Evolutionary conservation across 2,329 filamentous ascomycete genomes (phyloP), one percentile per base, ranked within the genome.

Genomic region (Meredithiella fracta): DNA sequence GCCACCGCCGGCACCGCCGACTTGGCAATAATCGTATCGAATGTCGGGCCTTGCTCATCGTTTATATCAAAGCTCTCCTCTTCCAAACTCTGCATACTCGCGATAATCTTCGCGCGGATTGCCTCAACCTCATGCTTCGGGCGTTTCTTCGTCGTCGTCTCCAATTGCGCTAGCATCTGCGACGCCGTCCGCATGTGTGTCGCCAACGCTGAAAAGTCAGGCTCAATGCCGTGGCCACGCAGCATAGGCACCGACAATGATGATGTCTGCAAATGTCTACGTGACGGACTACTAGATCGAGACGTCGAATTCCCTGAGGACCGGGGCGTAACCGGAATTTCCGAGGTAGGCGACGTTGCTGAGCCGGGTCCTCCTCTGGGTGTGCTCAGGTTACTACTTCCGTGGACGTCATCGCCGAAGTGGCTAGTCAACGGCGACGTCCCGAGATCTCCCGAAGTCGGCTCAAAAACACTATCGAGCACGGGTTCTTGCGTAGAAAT

Each of bases 181-280:
- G 86, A 87, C 3, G 86, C 86, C 3, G 86, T 89, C 20, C 86
- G 79, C 86, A 92, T 92, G 66, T 92, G 86, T 11, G 86, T 90
- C 11, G 86, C 87, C 31, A 92, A 70, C 2, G 86, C 86, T 9
- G 85, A 87, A 61, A 91, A 85, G 64, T 92, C 86, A 1, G 85
- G 83, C 64, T 88, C 85, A 23, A 58, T 89, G 85, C 9, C 72
- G 69, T 15, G 76, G 70, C 25, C 72, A 72, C 54, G 53, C n/a
- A 57, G 29, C 23, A 47, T 47, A 7, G 55, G 55, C 23, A 60
- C 75, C 77, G 51, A 6, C 2, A 56, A 31, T 11, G 77, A 73
- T 53, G 73, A 73, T 49, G 73, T 70, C 17, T 76, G 72, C 65
- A 22, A 26, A 22, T 37, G 34, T 52, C 22, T 52, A 8, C 80